Percentiles rank a stretch among this genome's conserved stretches.
Conservation (phyloP, 1,139 yeast species). For the Taphrina populina region DNA sequence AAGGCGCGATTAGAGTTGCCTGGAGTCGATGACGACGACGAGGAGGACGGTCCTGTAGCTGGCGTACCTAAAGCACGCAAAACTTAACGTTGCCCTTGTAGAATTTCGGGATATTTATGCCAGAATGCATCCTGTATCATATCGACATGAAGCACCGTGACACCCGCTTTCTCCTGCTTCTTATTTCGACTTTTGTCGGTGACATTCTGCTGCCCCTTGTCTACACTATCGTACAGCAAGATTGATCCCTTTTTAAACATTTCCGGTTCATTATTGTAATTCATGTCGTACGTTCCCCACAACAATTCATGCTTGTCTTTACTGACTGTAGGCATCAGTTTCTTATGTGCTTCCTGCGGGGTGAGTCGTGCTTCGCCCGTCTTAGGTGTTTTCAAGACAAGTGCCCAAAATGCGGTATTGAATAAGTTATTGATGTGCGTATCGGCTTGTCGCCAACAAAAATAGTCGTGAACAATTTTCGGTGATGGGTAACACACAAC, state of each 20-base stretch:
- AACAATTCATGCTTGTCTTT: slow-evolving; percentile 85
- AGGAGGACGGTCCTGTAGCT: too few species aligned
- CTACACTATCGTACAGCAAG: slow-evolving; percentile 41
- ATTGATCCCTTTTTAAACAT: slow-evolving; percentile 84
- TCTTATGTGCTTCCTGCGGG: slow-evolving; percentile 65
- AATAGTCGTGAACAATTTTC: slow-evolving; percentile 67
- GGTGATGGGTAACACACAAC: slow-evolving; percentile 80
- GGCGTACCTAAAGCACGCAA: too few species aligned
- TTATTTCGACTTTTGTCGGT: slow-evolving; percentile 36
- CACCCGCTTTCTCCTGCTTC: slow-evolving; percentile 53
- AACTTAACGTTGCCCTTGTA: background rate
- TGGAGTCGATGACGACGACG: background rate
- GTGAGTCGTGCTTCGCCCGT: slow-evolving; percentile 51
- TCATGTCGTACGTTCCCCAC: slow-evolving; percentile 72
- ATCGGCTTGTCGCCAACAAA: slow-evolving; percentile 95
- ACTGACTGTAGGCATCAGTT: slow-evolving; percentile 63
- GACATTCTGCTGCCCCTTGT: background rate
- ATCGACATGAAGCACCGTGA: slow-evolving; percentile 56
- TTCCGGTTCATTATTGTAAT: slow-evolving; percentile 87
- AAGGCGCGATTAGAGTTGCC: slow-evolving; percentile 14
- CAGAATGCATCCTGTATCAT: slow-evolving; percentile 61
- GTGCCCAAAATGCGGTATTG: slow-evolving; percentile 88
- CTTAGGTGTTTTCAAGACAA: slow-evolving; percentile 75
- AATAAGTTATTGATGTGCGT: slow-evolving; percentile 93
- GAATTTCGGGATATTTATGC: slow-evolving; percentile 42